These are phyloP conservation scores for Primulina huaijiensis DNA, from an alignment of 257 asterid species.

Conservation along the genomic window DNA sequence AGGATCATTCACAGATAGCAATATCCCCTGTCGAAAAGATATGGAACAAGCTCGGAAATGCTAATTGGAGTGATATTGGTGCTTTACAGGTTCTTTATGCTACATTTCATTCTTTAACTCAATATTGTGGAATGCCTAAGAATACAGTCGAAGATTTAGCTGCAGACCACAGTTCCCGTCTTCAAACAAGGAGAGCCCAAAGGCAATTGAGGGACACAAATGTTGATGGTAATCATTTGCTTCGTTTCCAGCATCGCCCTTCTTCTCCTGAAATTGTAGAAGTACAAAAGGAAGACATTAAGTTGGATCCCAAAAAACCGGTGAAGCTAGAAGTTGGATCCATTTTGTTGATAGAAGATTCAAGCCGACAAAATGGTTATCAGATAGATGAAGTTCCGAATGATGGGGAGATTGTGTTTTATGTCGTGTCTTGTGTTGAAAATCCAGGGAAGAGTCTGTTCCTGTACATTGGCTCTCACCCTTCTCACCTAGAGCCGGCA, in stretches of 20 bases:
- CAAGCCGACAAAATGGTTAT: conserved; percentile 60
- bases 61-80: conserved; percentile 97
- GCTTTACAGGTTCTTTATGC: conserved; percentile 89
- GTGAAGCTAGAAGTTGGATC: conserved; percentile 73
- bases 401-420: conserved; percentile 68
- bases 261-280: conserved; percentile 94
- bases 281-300: conserved; percentile 67
- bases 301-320: conserved; percentile 50
- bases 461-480: conserved; percentile 81
- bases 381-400: conserved; percentile 54
- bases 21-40: conserved; percentile 80
- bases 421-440: conserved; percentile 60
- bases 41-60: conserved; percentile 99
- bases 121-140: conserved; percentile 73
- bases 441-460: conserved; percentile 52
- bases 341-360: conserved; percentile 69
- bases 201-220: conserved; percentile 66
- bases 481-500: conserved; percentile 92
- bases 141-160: conserved; percentile 86
- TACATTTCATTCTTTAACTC: conserved; percentile 81
- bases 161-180: conserved; percentile 89
- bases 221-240: conserved; percentile 62
- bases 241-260: conserved; percentile 63
- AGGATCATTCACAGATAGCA: conserved; percentile 54
- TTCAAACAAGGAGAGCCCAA: conserved; percentile 78